Base-by-base conservation (phyloP, 148 eudicot genomes). In the Polygonum maritimum region DNA sequence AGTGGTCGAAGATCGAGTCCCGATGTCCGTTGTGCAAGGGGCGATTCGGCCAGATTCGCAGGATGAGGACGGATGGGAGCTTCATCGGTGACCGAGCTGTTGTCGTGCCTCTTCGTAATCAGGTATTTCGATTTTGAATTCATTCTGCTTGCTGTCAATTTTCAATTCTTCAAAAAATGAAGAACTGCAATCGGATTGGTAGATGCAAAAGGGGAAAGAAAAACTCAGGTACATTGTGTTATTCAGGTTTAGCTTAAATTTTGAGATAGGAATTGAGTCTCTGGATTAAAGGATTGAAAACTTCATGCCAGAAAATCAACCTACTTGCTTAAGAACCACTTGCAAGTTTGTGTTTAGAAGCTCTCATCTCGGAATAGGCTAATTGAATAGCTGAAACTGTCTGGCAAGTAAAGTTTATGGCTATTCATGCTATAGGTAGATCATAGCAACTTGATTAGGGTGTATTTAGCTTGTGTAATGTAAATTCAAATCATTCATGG, bases 1-100 rank as follows among this genome's bases (percentile, higher is more conserved):
- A 94, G 58, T 94, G 98, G 98, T 80, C 98, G 3, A 91, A 88
- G 63, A 84, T 93, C 5, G 98, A 93, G 83, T 91, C 98, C 2
- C 84, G 88, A 13, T 94, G 98, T 76, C 98, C 98, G 2, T 48
- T 94, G 18, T 94, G 98, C 73, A 89, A 91, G 77, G 85, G 83
- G 11, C 78, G 98, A 63, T 94, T 94, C 80, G 71, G 81, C 14
- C 54, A 74, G n/a, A 87, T 94, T 54, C 92, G 90, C 22, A 86
- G 98, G 18, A 78, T 89, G 76, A 75, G 87, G 11, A 84, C 71
- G 51, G 86, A 85, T 62, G 90, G 89, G n/a, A 55, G 83, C 15
- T 87, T 91, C 69, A 73, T 82, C 12, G 74, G 83, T 4, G 76
- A 82, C 7, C 85, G 98, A 12, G 75, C 85, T 19, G 92, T 94